A percentile compares a stretch with the other conserved stretches of the same genome.
Evolutionary conservation across 257 asterid species (phyloP).

Genomic region (Forsythia suspensa): DNA sequence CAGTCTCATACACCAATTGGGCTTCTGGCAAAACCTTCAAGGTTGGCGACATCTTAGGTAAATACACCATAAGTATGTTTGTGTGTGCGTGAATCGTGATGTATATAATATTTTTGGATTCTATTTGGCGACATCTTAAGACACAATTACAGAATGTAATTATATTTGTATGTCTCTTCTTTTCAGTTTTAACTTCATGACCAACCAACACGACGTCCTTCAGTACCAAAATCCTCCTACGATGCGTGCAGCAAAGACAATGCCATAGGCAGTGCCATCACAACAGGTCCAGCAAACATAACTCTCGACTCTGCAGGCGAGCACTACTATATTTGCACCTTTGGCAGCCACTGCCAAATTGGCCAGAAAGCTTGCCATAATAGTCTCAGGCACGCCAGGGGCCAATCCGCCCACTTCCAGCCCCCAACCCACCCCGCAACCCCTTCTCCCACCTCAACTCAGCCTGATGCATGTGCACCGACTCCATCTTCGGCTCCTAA

Average conservation of each 20-base stretch:
- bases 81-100: too few relatives aligned
- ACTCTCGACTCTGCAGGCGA: constrained; percentile 41
- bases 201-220: constrained; percentile 38
- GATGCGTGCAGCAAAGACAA: constrained; percentile 38
- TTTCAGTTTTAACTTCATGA: constrained; percentile 39
- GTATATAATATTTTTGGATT: too few relatives aligned
- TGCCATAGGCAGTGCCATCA: constrained; percentile 28
- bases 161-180: not conserved
- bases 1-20: constrained; percentile 35
- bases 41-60: constrained; percentile 44
- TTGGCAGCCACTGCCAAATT: constrained; percentile 40
- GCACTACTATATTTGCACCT: constrained; percentile 47
- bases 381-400: constrained; percentile 33
- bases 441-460: constrained; percentile 22
- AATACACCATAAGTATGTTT: too few relatives aligned
- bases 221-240: constrained; percentile 43
- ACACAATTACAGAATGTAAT: too few relatives aligned
- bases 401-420: constrained; percentile 27
- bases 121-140: too few relatives aligned
- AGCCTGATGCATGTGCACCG: constrained; percentile 33
- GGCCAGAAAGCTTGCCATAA: constrained; percentile 48
- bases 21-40: constrained; percentile 34
- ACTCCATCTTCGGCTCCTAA: constrained; percentile 3
- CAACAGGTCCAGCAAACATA: constrained; percentile 40
- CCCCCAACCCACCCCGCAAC: constrained; percentile 23